Conservation (phyloP, 2,329 filamentous ascomycete genomes). For the Phialophora chinensis region DNA sequence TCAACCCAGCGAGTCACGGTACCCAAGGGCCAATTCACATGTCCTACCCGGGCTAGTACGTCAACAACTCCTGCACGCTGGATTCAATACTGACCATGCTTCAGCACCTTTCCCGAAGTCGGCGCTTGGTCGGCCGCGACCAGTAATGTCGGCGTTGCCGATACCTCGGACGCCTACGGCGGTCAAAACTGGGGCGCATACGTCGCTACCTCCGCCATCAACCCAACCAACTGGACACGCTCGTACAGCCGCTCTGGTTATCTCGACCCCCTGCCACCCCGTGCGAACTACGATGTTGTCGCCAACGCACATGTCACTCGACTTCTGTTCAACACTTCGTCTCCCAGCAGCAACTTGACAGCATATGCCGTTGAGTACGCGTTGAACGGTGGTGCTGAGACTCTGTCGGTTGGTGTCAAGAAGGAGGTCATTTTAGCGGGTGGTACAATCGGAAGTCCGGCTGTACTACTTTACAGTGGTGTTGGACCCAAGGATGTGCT, state of each 20-base stretch:
- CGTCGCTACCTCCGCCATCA: conserved; percentile 46
- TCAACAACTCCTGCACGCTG: conserved; percentile 12
- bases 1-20: conserved; percentile 52
- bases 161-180: conserved; percentile 43
- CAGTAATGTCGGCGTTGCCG: conserved; percentile 40
- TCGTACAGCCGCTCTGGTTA: conserved; percentile 47
- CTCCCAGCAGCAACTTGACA: conserved; percentile 40
- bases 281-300: conserved; percentile 43
- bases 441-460: conserved; percentile 68
- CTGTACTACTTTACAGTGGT: conserved; percentile 68
- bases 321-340: conserved; percentile 39
- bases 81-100: conserved; percentile 23
- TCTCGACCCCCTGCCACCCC: conserved; percentile 45
- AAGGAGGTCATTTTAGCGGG: conserved; percentile 56
- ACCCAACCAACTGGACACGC: conserved; percentile 46
- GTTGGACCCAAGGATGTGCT: conserved; percentile 65
- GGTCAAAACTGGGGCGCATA: conserved; percentile 44
- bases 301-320: conserved; percentile 36
- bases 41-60: conserved; percentile 51
- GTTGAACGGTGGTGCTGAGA: conserved; percentile 41
- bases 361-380: conserved; percentile 45
- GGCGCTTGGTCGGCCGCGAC: conserved; percentile 31
- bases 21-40: conserved; percentile 56
- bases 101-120: conserved; percentile 39
- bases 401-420: conserved; percentile 48